Base-by-base conservation (phyloP, 1,139 yeast genomes). In the Yamadazyma sp. region DNA sequence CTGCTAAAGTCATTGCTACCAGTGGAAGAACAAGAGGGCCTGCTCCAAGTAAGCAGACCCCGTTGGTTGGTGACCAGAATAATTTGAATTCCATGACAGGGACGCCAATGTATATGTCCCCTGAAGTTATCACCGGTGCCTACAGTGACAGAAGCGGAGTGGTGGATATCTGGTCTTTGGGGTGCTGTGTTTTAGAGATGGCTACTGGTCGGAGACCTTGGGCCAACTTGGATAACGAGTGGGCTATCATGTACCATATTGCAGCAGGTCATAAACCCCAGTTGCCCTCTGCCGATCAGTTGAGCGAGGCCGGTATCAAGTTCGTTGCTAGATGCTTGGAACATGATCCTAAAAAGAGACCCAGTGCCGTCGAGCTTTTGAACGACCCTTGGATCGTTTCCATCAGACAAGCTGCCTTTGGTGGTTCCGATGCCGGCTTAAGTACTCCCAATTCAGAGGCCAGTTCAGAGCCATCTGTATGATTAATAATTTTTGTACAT, bases 81-180 rank as follows among this genome's bases (percentile, higher is more conserved):
- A 68, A 69, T 43, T 52, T 70, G 41, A 70, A 68, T 48, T 69
- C 77, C 11, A 81, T 91, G 82, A 87, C 95, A 1, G 98, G 98
- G 37, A 92, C 98, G 0, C 98, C 98, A 14, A 92, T 92, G 98
- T 92, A 92, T 62, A 92, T 92, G 98, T 87, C 98, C 0, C 98
- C 98, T 0, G 98, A 92, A 58, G 89, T 88, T 0, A 89, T 92
- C 42, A 87, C 95, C 1, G 97, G 97, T 1, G 70, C 81, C 3
- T 66, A 75, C 3, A 64, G 77, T 2, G 86, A 83, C 30, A 75
- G 78, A 42, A 81, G 76, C 52, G 95, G 95, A 1, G 81, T 84
- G 7, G 82, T 83, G 36, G 98, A 85, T 60, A 80, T 85, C 24
- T 85, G 94, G 94, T 83, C 94, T 1, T 66, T 85, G 32, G 94